A percentile compares a stretch with the other conserved stretches of the same genome.
Evolutionary conservation across 129 eudicot species (phyloP).

Genomic region (Tagetes patula): DNA sequence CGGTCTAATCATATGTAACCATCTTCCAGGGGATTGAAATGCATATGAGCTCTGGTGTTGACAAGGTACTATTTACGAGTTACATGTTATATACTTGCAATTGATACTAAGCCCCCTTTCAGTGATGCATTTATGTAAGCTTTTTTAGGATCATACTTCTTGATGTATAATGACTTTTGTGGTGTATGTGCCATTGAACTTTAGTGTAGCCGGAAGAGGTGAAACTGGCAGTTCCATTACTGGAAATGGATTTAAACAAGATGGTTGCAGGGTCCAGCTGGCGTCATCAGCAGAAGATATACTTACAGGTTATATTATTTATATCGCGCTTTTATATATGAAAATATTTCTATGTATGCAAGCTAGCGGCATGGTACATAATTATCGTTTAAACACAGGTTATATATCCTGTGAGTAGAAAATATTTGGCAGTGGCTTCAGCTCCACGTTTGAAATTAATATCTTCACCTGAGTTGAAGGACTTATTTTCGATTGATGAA

Average conservation of each 20-base stretch:
- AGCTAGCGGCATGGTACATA: background rate
- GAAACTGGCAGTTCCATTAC: constrained; percentile 75
- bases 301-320: constrained; percentile 62
- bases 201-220: constrained; percentile 93
- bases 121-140: background rate
- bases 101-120: background rate
- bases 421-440: constrained; percentile 46
- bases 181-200: constrained; percentile 40
- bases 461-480: constrained; percentile 74
- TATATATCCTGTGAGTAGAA: constrained; percentile 75
- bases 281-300: constrained; percentile 77
- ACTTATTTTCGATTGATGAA: constrained; percentile 77
- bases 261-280: constrained; percentile 69
- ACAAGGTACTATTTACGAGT: constrained; percentile 55
- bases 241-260: constrained; percentile 77
- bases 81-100: constrained; percentile 10
- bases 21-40: constrained; percentile 83
- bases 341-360: background rate
- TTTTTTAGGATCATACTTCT: constrained; percentile 4
- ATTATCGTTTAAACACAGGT: constrained; percentile 43
- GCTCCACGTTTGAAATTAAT: constrained; percentile 85
- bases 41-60: constrained; percentile 66
- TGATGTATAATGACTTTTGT: constrained; percentile 37
- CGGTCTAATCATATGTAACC: constrained; percentile 25
- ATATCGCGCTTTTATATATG: constrained; percentile 1